Base-by-base conservation (phyloP, 2,329 filamentous ascomycete genomes). In the Didymella keratinophila region DNA sequence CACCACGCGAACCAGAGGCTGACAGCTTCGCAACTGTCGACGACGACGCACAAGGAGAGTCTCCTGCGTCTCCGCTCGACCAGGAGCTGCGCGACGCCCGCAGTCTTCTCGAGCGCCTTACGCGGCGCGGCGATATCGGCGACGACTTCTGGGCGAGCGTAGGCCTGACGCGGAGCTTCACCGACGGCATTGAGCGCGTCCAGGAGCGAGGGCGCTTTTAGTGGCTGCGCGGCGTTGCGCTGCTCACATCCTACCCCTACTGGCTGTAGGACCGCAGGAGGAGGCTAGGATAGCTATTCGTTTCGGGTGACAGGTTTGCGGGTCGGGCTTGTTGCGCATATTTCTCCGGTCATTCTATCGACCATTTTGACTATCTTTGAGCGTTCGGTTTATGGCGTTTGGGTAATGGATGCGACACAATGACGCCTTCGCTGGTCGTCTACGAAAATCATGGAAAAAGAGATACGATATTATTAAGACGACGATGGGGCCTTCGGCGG, bases 111-210 rank as follows among this genome's bases (percentile, higher is more conserved):
- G 86, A 89, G 65, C 84, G 86, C 42, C 82, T 96, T 53, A 86
- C 88, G 32, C 83, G 85, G 18, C 82, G 90, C 23, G 85, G 91
- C 70, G 90, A 93, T 67, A 89, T 95, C 52, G 89, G 91, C 0
- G 91, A 95, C 61, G 88, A 92, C 63, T 93, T 89, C 87, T 96
- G 92, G 92, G 76, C 76, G 52, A 78, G 76, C 20, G 78, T 80
- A 18, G 80, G 80, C 12, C 62, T 81, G 56, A 68, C 69, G 43
- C 67, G 72, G n/a, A 67, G 70, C 3, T 66, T 75, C 54, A 68
- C 72, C 1, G 73, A 75, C 52, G 71, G 71, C n/a, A 65, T 76
- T 4, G 71, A 75, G 60, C 67, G 71, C 25, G 65, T 75, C 44
- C 71, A 76, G 52, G 67, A 73, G 56, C 71, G 68, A 37, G 71